A percentile compares a stretch with the other conserved stretches of the same genome.
These are phyloP conservation scores for Aspergillus brunneoviolaceus DNA, from an alignment of 2,329 filamentous ascomycete genomes.

Conservation along the genomic window DNA sequence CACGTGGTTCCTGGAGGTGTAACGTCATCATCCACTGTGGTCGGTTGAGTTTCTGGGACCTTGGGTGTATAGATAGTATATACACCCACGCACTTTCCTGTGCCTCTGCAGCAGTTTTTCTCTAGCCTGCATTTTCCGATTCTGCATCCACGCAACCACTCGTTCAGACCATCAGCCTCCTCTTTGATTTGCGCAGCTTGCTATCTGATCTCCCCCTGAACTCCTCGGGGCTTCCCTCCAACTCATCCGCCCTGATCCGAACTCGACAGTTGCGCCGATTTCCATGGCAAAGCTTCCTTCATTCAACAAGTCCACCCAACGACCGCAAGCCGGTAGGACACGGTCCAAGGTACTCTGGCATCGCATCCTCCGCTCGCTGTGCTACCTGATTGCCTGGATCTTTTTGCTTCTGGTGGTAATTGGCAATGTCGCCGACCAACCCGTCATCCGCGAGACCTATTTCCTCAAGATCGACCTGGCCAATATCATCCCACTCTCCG, in stretches of 20 bases:
- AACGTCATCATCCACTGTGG: conserved; percentile 5
- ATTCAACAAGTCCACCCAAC: conserved; percentile 26
- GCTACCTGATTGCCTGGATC: conserved; percentile 72
- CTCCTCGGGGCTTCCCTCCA: background rate
- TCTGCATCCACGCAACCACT: background rate
- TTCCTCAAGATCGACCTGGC: conserved; percentile 83
- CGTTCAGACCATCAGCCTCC: background rate
- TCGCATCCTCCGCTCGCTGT: conserved; percentile 63
- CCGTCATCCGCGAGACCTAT: conserved; percentile 68
- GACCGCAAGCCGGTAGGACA: conserved; percentile 30
- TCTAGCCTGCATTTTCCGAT: background rate
- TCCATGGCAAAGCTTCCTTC: conserved; percentile 29
- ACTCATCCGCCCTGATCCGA: background rate
- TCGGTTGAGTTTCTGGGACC: background rate
- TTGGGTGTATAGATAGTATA: background rate
- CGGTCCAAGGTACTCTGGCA: conserved; percentile 51
- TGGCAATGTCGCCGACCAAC: conserved; percentile 66
- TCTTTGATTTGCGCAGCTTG: background rate
- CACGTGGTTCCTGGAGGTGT: conserved; percentile 3
- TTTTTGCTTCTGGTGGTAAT: conserved; percentile 81
- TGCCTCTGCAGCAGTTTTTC: background rate
- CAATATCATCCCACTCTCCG: conserved; percentile 72
- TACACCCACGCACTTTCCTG: background rate
- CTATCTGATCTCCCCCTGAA: background rate
- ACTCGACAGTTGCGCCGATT: background rate